Evolutionary conservation across 306 rosid species (phyloP), one percentile per base, ranked within the genome.

Genomic region (Myrica gale): DNA sequence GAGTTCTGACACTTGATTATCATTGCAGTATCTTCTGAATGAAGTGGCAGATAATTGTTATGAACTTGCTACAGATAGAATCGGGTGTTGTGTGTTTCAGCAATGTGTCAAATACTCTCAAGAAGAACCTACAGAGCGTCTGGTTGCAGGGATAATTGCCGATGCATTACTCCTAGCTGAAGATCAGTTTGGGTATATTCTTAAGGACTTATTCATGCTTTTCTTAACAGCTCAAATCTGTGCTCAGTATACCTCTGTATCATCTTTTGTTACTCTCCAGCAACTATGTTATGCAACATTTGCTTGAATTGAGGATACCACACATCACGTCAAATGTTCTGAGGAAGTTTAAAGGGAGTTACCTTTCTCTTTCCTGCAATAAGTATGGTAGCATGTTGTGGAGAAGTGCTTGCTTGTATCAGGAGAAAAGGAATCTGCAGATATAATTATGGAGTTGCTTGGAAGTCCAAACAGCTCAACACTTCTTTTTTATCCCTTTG

Each of bases 301-400:
- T 91, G 37, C 72, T 91, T 37, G 81, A 80, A 37, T 16, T 80
- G 78, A 73, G 52, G 58, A 78, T 73, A 53, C 84, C 80, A 2
- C 66, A n/a, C 47, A 39, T 88, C 2, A 82, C 91, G 17, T 43
- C 39, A 68, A 37, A 10, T 8, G n/a, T 91, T 11, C 5, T 82
- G 69, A 71, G 53, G 21, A 54, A 76, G 71, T 91, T 92, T 72
- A 26, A 71, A 68, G 88, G 89, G 52, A 56, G 39, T 0, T 87
- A 79, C 50, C 5, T 78, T 32, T 47, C 51, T 81, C 88, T 91
- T 68, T 80, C 97, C 17, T 68, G 81, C 76, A 82, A 80, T 70
- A 91, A 91, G 55, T 91, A 55, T 66, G 95, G 90, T 12, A 91
- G 97, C 61, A 86, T 82, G 97, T 91, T n/a, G 95, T 91, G 82